Percentiles rank a stretch among this genome's conserved stretches.
Conservation (phyloP, 2,329 filamentous ascomycete species). For the Fusarium equiseti region DNA sequence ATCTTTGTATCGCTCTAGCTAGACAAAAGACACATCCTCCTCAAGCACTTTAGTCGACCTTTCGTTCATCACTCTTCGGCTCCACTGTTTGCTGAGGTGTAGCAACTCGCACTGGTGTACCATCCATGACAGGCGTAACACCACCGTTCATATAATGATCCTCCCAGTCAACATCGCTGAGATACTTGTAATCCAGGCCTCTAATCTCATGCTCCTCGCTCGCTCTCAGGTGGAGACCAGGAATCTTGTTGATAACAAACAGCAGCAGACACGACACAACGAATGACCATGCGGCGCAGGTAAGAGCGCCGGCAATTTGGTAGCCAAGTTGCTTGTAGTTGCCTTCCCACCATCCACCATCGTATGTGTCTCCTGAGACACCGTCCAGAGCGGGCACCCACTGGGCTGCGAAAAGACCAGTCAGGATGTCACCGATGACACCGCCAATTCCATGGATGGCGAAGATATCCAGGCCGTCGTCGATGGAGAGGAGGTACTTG, state of each 20-base stretch:
- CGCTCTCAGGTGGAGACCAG: constrained; percentile 66
- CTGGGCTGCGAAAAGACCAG: constrained; percentile 67
- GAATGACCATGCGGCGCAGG: constrained; percentile 68
- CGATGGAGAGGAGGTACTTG: constrained; percentile 65
- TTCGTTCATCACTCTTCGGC: constrained; percentile 23
- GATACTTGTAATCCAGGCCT: constrained; percentile 60
- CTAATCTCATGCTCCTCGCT: constrained; percentile 66
- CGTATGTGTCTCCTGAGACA: constrained; percentile 55
- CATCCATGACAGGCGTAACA: constrained; percentile 35
- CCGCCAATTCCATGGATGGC: constrained; percentile 71
- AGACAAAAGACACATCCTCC: fast-evolving
- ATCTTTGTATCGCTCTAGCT: fast-evolving
- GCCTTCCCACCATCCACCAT: constrained; percentile 63
- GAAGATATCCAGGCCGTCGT: constrained; percentile 71
- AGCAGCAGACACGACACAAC: constrained; percentile 64
- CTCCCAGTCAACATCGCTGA: constrained; percentile 47
- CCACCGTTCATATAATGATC: constrained; percentile 35
- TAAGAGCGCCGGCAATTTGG: constrained; percentile 68
- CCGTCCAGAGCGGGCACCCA: constrained; percentile 66
- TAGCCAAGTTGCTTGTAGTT: constrained; percentile 68
- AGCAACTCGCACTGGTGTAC: constrained; percentile 14
- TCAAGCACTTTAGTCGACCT: background rate
- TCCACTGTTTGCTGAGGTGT: constrained; percentile 16
- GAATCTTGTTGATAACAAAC: constrained; percentile 68
- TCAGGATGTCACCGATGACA: constrained; percentile 67